These are phyloP conservation scores for Apiospora aurea DNA, from an alignment of 2,329 filamentous ascomycete genomes.

Conservation along the genomic window DNA sequence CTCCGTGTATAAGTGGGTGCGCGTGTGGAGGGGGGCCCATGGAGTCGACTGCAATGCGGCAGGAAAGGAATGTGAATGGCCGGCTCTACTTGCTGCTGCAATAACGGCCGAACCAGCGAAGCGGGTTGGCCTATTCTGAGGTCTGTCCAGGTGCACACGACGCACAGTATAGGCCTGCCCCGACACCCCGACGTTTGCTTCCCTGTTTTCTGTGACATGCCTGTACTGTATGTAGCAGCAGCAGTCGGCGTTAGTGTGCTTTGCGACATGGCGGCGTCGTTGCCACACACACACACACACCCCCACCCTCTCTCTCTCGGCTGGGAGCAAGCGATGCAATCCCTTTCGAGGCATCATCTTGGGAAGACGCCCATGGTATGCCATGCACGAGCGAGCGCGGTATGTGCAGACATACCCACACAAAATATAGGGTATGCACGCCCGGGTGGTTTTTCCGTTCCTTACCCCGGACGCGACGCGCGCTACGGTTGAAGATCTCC, in stretches of 20 bases:
- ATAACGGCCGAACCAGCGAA: constrained; percentile 16
- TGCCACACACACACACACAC: not conserved
- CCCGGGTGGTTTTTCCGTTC: constrained; percentile 11
- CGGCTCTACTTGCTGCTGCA: constrained; percentile 1
- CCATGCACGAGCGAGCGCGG: not conserved
- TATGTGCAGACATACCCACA: not conserved
- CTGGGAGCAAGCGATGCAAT: constrained; percentile 6
- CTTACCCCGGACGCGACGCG: constrained; percentile 7
- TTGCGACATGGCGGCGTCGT: not conserved
- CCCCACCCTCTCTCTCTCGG: not conserved
- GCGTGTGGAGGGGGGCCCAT: constrained; percentile 11
- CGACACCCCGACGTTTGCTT: not conserved
- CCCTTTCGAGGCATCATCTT: not conserved
- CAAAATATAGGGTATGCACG: not conserved
- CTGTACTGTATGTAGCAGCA: not conserved
- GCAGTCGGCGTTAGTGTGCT: not conserved
- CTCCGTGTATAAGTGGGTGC: not conserved
- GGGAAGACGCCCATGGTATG: not conserved
- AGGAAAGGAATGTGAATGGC: not conserved
- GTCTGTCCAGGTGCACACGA: not conserved
- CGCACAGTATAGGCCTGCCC: not conserved
- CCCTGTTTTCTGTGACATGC: not conserved
- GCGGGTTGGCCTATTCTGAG: constrained; percentile 2
- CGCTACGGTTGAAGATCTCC: constrained; percentile 18
- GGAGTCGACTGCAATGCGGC: not conserved